Percentiles rank a stretch among this genome's conserved stretches.
These are phyloP conservation scores for Tubosaeta brunneosetosa DNA, from an alignment of 768 basidiomycete species.

Conservation along the genomic window DNA sequence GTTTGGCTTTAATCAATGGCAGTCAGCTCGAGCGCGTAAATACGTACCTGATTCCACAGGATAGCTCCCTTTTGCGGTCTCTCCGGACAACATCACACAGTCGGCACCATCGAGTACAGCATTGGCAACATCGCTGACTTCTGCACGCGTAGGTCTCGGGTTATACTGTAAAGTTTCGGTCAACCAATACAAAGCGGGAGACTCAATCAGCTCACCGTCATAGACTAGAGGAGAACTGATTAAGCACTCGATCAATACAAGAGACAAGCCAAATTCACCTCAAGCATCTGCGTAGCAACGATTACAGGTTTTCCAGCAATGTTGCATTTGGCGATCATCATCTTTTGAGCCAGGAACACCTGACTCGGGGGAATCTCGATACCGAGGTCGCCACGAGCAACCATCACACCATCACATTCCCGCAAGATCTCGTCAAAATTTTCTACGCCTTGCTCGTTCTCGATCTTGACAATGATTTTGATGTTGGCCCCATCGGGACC, in stretches of 20 bases:
- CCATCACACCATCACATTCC: conserved; percentile 98
- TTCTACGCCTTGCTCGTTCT: conserved; percentile 97
- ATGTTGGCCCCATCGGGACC: conserved; percentile 93
- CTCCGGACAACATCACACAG: conserved; percentile 99
- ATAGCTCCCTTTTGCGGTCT: conserved; percentile 97
- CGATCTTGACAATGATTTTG: conserved; percentile 99
- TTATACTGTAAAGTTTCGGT: conserved; percentile 65
- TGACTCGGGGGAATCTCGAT: conserved; percentile 99
- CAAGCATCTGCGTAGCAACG: conserved; percentile 99
- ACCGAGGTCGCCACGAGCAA: conserved; percentile 97
- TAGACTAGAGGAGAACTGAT: conserved; percentile 52
- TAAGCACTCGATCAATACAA: conserved; percentile 8
- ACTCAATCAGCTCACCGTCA: conserved; percentile 62
- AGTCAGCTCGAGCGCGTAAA: background rate
- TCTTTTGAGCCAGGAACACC: conserved; percentile 99
- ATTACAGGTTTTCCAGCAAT: conserved; percentile 97
- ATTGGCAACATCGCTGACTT: conserved; percentile 98
- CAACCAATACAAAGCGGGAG: background rate
- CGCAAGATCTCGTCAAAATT: conserved; percentile 99
- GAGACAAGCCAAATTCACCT: conserved; percentile 45
- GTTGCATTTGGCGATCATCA: conserved; percentile 99
- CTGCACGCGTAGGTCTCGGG: conserved; percentile 96
- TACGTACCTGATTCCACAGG: conserved; percentile 87
- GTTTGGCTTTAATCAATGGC: conserved; percentile 6
- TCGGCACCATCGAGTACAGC: conserved; percentile 98